Percentiles rank a stretch among this genome's conserved stretches.
phyloP scores from a whole-genome alignment of 192 early-diverging fungal genomes.

The Diversispora epigaea region DNA sequence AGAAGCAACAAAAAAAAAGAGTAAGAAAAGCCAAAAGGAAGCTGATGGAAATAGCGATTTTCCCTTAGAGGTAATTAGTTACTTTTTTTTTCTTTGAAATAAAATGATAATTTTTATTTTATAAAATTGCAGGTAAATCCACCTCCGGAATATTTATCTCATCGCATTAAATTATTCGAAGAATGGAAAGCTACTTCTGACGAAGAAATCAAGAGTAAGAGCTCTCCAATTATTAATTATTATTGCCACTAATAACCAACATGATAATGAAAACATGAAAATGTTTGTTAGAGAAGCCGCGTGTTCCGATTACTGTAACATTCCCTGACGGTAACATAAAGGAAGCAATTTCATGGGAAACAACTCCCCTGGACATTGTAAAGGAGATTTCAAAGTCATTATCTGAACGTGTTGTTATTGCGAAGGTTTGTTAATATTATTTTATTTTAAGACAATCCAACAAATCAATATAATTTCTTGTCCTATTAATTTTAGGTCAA shows the following conservation, averaged over 20 bases:
- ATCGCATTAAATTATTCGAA: conserved; percentile 56
- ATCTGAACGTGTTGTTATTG: conserved; percentile 86
- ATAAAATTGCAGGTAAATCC: conserved; percentile 50
- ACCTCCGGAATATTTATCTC: conserved; percentile 71
- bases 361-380: conserved; percentile 91
- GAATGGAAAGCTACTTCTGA: conserved; percentile 19
- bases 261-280: neutral
- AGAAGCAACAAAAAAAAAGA: no score
- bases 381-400: conserved; percentile 86
- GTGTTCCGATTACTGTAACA: conserved; percentile 77
- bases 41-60: neutral
- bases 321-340: conserved; percentile 83
- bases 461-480: neutral
- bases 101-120: neutral
- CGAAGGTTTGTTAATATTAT: conserved; percentile 64
- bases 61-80: neutral
- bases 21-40: no score
- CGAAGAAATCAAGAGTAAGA: conserved; percentile 32
- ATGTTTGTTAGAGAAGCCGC: conserved; percentile 61
- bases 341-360: conserved; percentile 89
- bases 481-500: conserved; percentile 50
- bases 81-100: neutral
- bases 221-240: neutral
- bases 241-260: neutral
- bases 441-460: neutral